Evolutionary conservation across 2,329 filamentous ascomycete genomes (phyloP).

Genomic region (Stachybotrys elegans): DNA sequence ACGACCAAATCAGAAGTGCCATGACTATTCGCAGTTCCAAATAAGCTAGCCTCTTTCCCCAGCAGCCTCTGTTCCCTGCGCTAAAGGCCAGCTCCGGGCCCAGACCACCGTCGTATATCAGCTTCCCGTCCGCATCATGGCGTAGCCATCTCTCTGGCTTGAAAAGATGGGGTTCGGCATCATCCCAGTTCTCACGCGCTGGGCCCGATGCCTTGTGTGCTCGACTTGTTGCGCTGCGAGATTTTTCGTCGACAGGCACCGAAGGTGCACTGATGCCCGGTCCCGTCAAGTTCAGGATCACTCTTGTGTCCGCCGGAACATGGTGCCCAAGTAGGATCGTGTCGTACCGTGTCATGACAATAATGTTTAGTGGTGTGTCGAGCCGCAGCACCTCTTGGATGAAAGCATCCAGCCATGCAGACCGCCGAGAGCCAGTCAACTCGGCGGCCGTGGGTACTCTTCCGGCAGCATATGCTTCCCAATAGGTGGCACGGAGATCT

Average conservation of each 20-base stretch:
- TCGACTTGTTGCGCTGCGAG: not conserved
- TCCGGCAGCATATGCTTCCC: conserved; percentile 6
- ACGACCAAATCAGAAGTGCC: not conserved
- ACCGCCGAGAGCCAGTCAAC: conserved; percentile 10
- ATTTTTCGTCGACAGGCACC: not conserved
- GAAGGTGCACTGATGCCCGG: conserved; percentile 10
- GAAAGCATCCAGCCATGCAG: conserved; percentile 23
- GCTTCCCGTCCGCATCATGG: not conserved
- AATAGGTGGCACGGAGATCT: conserved; percentile 8
- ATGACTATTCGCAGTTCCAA: not conserved
- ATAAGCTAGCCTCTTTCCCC: not conserved
- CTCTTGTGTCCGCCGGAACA: conserved; percentile 19
- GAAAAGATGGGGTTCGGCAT: not conserved
- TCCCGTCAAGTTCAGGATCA: conserved; percentile 13
- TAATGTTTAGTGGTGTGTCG: conserved; percentile 15
- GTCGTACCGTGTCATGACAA: conserved; percentile 15
- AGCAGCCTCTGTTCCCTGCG: not conserved
- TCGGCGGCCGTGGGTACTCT: conserved; percentile 15
- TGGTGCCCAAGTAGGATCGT: conserved; percentile 17
- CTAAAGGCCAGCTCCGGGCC: not conserved
- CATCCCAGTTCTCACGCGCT: not conserved
- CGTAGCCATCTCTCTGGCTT: not conserved
- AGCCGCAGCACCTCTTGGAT: conserved; percentile 24
- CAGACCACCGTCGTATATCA: not conserved
- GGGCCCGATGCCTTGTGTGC: not conserved